Base-by-base conservation (phyloP, 2,329 filamentous ascomycete species). In the Alternaria sp. region DNA sequence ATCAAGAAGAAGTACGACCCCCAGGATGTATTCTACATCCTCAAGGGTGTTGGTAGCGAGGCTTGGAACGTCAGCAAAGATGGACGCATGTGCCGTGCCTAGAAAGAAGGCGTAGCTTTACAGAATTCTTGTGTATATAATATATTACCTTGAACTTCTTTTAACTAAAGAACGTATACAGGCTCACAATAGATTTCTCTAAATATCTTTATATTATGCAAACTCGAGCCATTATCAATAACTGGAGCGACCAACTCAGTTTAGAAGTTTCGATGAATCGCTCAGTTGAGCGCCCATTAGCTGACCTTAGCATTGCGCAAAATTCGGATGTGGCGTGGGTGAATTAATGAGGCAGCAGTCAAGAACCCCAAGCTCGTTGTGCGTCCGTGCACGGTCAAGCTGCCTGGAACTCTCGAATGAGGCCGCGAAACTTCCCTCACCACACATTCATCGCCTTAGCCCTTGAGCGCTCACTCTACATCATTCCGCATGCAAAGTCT, bases 1-100 rank as follows among this genome's bases (percentile, higher is more conserved):
- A 60, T 75, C 28, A 75, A 75, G 64, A 58, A 53, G 26, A 64
- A 59, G 41, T 74, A 66, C 48, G 71, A 75, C 44, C 69, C 69
- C 3, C 38, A 57, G 5, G 54, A 47, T 11, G 18, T 72, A 11
- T 68, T 74, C 22, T 73, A 70, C 42, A 66, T 59, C 2, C 44
- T 38, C 16, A 68, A 59, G 22, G 63, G 62, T 9, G 67, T 73
- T 8, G 71, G 71, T 5, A 73, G 70, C 47, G 68, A 74, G 12
- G 57, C 32, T 2, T 71, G 68, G 68, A 43, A 42, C 1, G 54
- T 59, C 4, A 54, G 24, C 24, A 51, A 18, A 5, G 66, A 66
- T 24, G 69, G 65, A n/a, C 38, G 66, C 4, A 42, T 69, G 52
- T 69, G 66, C 42, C 58, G 51, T 42, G 18, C 54, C 20, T 58